Evolutionary conservation across 129 eudicot genomes (phyloP).

Genomic region (Silybum marianum): DNA sequence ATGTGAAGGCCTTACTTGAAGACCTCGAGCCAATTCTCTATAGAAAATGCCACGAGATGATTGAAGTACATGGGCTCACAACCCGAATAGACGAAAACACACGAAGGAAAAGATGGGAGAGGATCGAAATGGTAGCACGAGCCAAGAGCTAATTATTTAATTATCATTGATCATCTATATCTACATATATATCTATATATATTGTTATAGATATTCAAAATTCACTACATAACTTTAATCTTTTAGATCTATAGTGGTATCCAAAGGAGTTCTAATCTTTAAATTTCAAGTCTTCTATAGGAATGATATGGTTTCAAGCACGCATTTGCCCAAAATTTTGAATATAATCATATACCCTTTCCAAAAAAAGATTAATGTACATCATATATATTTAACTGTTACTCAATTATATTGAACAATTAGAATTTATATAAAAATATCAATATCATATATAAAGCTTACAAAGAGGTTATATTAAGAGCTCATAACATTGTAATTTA

Average conservation of each 20-base stretch:
- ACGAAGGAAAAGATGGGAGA: constrained; percentile 53
- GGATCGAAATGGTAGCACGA: constrained; percentile 45
- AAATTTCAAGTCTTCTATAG: no score
- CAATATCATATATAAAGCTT: no score
- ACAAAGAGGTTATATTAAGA: no score
- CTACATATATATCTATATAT: no score
- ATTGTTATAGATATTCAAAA: neutral
- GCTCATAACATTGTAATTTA: no score
- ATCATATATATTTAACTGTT: no score
- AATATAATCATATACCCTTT: no score
- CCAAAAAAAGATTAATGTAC: no score
- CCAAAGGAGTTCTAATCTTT: neutral
- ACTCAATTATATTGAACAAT: no score
- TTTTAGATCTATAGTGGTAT: neutral
- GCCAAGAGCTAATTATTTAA: neutral
- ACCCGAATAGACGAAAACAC: constrained; percentile 36
- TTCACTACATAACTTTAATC: neutral
- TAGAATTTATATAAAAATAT: no score
- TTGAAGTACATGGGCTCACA: constrained; percentile 27
- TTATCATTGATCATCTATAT: neutral
- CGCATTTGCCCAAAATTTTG: no score
- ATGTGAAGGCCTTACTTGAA: constrained; percentile 59
- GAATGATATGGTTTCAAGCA: no score
- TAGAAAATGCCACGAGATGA: constrained; percentile 45
- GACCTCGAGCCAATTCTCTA: constrained; percentile 59